A percentile compares a stretch with the other conserved stretches of the same genome.
phyloP scores from a whole-genome alignment of 805 yeast species.

The Kodamaea kaohsiungensis region DNA sequence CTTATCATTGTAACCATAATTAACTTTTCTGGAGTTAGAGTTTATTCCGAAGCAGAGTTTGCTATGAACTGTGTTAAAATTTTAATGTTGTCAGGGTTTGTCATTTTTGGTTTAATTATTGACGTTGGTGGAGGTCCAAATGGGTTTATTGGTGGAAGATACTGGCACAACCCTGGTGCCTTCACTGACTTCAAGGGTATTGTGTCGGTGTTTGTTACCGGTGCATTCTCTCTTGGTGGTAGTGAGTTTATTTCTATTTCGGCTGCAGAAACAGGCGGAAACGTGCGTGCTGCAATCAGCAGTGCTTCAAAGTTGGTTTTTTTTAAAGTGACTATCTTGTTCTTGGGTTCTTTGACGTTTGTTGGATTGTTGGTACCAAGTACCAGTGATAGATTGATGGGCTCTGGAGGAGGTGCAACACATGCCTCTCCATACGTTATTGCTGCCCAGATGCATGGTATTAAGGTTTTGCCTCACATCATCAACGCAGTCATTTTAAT shows the following conservation, averaged over 20 bases:
- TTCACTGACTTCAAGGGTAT: slow-evolving; percentile 33
- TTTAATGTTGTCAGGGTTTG: slow-evolving; percentile 26
- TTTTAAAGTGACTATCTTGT: slow-evolving; percentile 26
- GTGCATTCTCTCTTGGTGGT: slow-evolving; percentile 35
- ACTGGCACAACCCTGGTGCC: slow-evolving; percentile 35
- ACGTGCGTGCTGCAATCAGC: slow-evolving; percentile 21
- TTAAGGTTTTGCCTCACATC: slow-evolving; percentile 29
- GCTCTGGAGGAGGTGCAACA: slow-evolving; percentile 23
- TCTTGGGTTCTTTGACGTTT: slow-evolving; percentile 27
- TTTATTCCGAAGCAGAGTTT: slow-evolving; percentile 33
- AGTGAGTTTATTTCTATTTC: slow-evolving; percentile 34
- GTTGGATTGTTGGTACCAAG: slow-evolving; percentile 43
- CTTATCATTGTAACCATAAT: slow-evolving; percentile 22
- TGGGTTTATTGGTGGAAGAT: slow-evolving; percentile 33
- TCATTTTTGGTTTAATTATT: slow-evolving; percentile 28
- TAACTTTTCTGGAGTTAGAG: slow-evolving; percentile 27
- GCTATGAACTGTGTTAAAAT: slow-evolving; percentile 28
- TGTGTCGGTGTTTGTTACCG: slow-evolving; percentile 31
- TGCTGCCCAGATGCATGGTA: slow-evolving; percentile 29
- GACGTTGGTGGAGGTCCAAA: slow-evolving; percentile 28
- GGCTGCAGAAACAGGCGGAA: slow-evolving; percentile 29
- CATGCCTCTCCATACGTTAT: slow-evolving; percentile 30
- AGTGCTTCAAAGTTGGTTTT: slow-evolving; percentile 29
- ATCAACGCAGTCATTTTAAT: slow-evolving; percentile 34
- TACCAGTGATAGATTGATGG: slow-evolving; percentile 34